Conservation (phyloP, 345 rosid genomes). For the Melastoma malabathricum region DNA sequence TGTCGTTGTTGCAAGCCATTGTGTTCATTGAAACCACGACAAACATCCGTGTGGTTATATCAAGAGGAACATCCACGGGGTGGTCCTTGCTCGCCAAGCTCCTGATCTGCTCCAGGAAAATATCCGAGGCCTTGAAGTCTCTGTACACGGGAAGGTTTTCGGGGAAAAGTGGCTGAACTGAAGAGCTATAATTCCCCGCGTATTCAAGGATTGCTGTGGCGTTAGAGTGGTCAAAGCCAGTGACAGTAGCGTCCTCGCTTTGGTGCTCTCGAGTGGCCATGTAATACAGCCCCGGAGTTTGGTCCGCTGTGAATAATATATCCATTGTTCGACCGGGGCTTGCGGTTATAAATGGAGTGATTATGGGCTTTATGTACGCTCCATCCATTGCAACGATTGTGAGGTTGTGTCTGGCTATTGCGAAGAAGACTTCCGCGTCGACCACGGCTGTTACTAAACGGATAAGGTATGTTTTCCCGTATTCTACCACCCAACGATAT, state of each 20-base stretch:
- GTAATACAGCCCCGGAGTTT: conserved; percentile 10
- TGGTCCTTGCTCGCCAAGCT: conserved; percentile 16
- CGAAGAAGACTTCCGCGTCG: conserved; percentile 19
- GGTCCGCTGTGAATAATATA: conserved; percentile 15
- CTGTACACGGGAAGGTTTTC: conserved; percentile 2
- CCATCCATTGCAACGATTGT: conserved; percentile 25
- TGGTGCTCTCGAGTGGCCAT: conserved; percentile 9
- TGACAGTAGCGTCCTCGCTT: background rate
- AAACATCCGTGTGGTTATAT: conserved; percentile 8
- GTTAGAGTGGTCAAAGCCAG: background rate
- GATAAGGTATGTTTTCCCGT: conserved; percentile 22
- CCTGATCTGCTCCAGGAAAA: conserved; percentile 15
- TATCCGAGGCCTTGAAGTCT: conserved; percentile 13
- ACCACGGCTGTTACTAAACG: conserved; percentile 23
- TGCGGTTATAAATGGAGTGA: conserved; percentile 6
- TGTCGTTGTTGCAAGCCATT: conserved; percentile 8
- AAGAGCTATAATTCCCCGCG: conserved; percentile 1
- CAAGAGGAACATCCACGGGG: conserved; percentile 18
- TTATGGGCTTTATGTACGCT: conserved; percentile 17
- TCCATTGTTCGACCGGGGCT: conserved; percentile 23
- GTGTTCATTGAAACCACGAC: conserved; percentile 9
- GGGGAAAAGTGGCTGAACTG: conserved; percentile 6
- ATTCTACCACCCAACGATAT: conserved; percentile 4
- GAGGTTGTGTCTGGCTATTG: conserved; percentile 19
- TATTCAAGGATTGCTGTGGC: conserved; percentile 10